Conservation (phyloP, 129 eudicot species). For the Kitagawia praeruptora region DNA sequence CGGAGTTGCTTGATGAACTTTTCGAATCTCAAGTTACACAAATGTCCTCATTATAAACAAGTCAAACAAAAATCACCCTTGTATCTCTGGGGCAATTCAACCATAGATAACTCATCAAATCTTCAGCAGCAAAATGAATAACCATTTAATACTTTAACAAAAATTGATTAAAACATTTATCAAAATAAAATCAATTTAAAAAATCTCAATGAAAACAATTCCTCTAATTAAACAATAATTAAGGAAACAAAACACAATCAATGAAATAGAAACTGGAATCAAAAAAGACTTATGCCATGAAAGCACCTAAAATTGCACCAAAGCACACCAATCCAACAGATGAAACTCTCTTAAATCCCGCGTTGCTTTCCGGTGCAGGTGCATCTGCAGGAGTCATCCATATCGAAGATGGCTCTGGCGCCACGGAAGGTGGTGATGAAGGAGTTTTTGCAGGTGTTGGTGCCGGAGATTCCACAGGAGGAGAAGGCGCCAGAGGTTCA, state of each 20-base stretch:
- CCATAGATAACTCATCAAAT: too few species aligned
- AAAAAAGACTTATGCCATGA: not conserved
- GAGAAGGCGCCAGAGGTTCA: not conserved
- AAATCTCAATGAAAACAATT: not conserved
- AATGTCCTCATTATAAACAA: too few species aligned
- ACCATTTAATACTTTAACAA: not conserved
- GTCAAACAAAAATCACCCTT: too few species aligned
- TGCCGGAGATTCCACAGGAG: not conserved
- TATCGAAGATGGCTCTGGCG: not conserved
- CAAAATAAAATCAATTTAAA: too few species aligned
- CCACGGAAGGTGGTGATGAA: not conserved
- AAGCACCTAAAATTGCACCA: constrained; percentile 20
- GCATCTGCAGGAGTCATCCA: constrained; percentile 19
- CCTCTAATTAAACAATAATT: not conserved
- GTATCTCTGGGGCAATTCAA: too few species aligned
- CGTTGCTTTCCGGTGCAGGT: constrained; percentile 24
- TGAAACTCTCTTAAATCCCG: not conserved
- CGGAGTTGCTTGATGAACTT: too few species aligned
- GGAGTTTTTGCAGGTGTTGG: not conserved
- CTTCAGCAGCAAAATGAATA: not conserved
- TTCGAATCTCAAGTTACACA: too few species aligned
- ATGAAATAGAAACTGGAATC: not conserved
- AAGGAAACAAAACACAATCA: not conserved
- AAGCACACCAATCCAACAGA: constrained; percentile 9
- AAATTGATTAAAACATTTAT: too few species aligned